Evolutionary conservation across 2,329 filamentous ascomycete genomes (phyloP).

Genomic region (Paraconiothyrium brasiliense): DNA sequence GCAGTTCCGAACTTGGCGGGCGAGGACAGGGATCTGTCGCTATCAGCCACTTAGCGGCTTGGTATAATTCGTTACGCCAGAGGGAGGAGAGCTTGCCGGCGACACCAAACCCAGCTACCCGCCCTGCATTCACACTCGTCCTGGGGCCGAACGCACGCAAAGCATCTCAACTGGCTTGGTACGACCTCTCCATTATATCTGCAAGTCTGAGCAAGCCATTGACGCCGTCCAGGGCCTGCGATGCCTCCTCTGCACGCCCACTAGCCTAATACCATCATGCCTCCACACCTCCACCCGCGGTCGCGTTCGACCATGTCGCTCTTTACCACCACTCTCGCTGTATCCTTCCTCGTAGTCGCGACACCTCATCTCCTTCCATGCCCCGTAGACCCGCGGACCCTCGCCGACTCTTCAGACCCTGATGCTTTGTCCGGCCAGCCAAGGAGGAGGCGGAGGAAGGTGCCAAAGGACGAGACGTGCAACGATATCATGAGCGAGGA

Average conservation of each 20-base stretch:
- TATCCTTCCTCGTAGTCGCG: slow-evolving; percentile 91
- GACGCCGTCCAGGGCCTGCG: slow-evolving; percentile 32
- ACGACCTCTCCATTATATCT: slow-evolving; percentile 8
- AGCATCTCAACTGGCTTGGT: slow-evolving; percentile 46
- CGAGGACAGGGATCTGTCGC: slow-evolving; percentile 24
- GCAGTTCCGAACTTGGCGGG: slow-evolving; percentile 22
- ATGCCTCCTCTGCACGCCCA: slow-evolving; percentile 39
- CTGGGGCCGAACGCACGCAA: slow-evolving; percentile 25
- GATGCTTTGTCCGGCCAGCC: slow-evolving; percentile 35
- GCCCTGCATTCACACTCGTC: slow-evolving; percentile 24
- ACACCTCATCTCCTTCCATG: slow-evolving; percentile 92
- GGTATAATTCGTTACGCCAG: slow-evolving; percentile 5
- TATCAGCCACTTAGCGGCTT: slow-evolving; percentile 19
- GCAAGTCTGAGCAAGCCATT: slow-evolving; percentile 20
- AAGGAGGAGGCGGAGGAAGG: slow-evolving; percentile 51
- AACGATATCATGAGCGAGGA: slow-evolving; percentile 36
- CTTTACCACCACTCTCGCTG: slow-evolving; percentile 89
- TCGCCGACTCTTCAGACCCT: slow-evolving; percentile 71
- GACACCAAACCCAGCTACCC: slow-evolving; percentile 32
- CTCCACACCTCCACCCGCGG: slow-evolving; percentile 87
- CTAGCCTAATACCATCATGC: slow-evolving; percentile 63
- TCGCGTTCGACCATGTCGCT: slow-evolving; percentile 93
- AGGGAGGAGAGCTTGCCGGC: slow-evolving; percentile 17
- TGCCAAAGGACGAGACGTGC: slow-evolving; percentile 33
- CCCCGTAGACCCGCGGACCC: slow-evolving; percentile 77